A percentile compares a stretch with the other conserved stretches of the same genome.
phyloP scores from a whole-genome alignment of 441 rosid species.

The Croton setiger region DNA sequence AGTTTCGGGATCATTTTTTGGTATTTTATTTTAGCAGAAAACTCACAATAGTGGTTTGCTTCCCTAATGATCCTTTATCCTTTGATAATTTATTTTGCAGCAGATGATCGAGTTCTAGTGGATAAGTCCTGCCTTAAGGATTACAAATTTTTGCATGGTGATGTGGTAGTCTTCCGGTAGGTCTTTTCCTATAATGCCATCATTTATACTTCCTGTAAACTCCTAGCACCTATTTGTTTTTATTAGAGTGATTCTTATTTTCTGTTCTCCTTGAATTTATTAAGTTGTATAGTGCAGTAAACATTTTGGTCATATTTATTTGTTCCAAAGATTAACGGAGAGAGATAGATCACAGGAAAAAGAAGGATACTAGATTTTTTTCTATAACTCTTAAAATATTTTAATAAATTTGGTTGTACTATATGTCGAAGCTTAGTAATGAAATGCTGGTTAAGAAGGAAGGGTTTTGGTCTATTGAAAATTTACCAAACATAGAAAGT shows the following conservation, averaged over 20 bases:
- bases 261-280: background rate
- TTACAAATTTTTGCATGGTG: constrained; percentile 75
- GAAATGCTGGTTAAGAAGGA: background rate
- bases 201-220: constrained; percentile 4
- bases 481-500: background rate
- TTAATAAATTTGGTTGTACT: background rate
- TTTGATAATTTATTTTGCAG: constrained; percentile 23
- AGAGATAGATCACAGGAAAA: background rate
- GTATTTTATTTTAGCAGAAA: constrained; percentile 16
- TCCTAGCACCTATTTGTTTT: background rate
- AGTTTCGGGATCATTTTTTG: constrained; percentile 22
- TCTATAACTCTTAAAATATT: background rate
- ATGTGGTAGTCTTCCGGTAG: constrained; percentile 72
- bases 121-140: constrained; percentile 68
- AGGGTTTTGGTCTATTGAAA: background rate
- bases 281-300: background rate
- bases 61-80: background rate
- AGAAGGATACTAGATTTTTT: background rate
- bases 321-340: background rate
- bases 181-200: constrained; percentile 16
- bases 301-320: background rate
- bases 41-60: constrained; percentile 6
- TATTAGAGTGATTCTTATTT: constrained; percentile 2
- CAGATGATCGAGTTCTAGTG: constrained; percentile 68
- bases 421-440: background rate